These are phyloP conservation scores for Aspergillus indologenus DNA, from an alignment of 495 filamentous ascomycete species.

Conservation along the genomic window DNA sequence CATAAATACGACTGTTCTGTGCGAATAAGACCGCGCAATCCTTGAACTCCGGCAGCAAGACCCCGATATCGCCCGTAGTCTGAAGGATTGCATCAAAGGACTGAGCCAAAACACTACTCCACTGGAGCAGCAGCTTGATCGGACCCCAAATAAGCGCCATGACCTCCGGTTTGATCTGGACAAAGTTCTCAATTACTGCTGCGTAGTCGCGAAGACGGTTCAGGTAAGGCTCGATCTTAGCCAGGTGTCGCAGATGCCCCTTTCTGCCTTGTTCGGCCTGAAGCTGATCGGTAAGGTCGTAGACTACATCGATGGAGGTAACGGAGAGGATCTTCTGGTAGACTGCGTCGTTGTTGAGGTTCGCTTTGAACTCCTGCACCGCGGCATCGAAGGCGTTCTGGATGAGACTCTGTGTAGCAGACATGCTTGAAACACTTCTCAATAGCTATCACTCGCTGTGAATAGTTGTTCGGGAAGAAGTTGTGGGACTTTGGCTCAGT, in stretches of 20 bases:
- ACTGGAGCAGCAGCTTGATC: neutral
- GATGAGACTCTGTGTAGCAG: too few relatives aligned
- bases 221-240: neutral
- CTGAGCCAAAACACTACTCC: neutral
- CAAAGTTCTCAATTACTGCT: neutral
- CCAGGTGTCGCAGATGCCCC: neutral
- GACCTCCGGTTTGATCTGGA: neutral
- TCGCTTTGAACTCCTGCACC: too few relatives aligned
- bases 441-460: too few relatives aligned
- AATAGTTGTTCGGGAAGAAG: too few relatives aligned
- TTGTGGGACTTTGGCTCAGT: too few relatives aligned
- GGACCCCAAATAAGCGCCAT: constrained; percentile 3
- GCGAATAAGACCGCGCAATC: neutral
- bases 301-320: neutral
- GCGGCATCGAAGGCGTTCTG: too few relatives aligned
- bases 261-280: neutral
- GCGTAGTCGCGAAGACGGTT: neutral
- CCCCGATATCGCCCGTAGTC: neutral
- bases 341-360: too few relatives aligned
- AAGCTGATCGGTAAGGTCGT: neutral
- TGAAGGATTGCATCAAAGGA: neutral
- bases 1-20: neutral
- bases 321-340: neutral
- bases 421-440: too few relatives aligned
- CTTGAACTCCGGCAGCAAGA: neutral